phyloP scores from a whole-genome alignment of 306 rosid genomes.

The Ammopiptanthus mongolicus region DNA sequence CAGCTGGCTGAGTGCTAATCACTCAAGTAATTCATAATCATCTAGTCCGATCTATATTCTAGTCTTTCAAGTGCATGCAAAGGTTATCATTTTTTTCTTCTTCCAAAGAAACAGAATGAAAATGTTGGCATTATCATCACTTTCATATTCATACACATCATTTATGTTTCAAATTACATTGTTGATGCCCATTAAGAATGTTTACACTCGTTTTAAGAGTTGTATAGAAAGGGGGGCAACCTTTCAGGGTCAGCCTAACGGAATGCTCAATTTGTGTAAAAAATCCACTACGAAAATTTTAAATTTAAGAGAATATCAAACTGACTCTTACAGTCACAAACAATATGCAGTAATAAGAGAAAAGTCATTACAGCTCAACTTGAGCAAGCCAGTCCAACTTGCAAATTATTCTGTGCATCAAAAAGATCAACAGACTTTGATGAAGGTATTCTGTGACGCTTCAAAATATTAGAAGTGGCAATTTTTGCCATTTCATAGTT shows the following conservation, averaged over 20 bases:
- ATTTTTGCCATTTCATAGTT: constrained; percentile 52
- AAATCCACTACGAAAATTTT: background rate
- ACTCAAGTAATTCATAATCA: too few relatives aligned
- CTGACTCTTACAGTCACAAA: background rate
- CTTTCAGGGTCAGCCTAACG: background rate
- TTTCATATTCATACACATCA: background rate
- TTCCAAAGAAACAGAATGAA: too few relatives aligned
- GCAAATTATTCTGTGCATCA: constrained; percentile 20
- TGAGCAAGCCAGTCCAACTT: constrained; percentile 12
- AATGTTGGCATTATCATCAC: background rate
- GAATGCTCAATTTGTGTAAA: background rate
- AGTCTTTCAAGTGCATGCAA: too few relatives aligned
- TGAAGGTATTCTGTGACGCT: constrained; percentile 78
- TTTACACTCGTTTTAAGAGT: background rate
- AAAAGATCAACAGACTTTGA: constrained; percentile 60
- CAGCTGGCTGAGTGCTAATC: too few relatives aligned
- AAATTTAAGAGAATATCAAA: background rate
- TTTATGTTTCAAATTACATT: background rate
- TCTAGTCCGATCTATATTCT: too few relatives aligned
- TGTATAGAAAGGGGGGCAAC: background rate
- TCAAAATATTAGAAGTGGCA: constrained; percentile 67
- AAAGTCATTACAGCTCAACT: background rate
- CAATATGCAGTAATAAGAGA: background rate
- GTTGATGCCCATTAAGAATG: background rate
- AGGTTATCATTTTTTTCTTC: too few relatives aligned